Percentiles rank a stretch among this genome's conserved stretches.
phyloP scores from a whole-genome alignment of 2,329 filamentous ascomycete species.

The Emergomyces pasteurianus region DNA sequence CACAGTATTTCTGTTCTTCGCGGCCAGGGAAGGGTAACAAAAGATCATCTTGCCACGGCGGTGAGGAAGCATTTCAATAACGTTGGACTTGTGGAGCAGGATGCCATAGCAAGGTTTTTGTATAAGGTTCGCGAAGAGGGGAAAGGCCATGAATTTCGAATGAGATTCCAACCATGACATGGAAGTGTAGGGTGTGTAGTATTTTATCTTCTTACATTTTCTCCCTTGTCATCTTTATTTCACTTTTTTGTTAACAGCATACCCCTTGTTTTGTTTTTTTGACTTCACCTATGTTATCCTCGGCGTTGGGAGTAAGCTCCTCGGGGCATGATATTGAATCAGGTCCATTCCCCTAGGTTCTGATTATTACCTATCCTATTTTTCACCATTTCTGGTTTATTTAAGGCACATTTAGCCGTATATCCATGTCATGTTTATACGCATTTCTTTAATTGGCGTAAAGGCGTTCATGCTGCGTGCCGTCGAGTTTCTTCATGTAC shows the following conservation, averaged over 20 bases:
- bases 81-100: slow-evolving; percentile 34
- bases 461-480: neutral
- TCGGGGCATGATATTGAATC: neutral
- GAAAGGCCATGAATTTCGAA: slow-evolving; percentile 28
- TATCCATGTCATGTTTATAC: neutral
- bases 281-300: neutral
- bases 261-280: neutral
- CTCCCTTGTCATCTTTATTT: neutral
- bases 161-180: slow-evolving; percentile 30
- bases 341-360: neutral
- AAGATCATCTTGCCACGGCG: slow-evolving; percentile 30
- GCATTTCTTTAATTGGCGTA: neutral
- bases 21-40: slow-evolving; percentile 29
- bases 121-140: slow-evolving; percentile 38
- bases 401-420: neutral
- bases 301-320: neutral
- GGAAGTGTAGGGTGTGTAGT: neutral
- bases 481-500: neutral
- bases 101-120: slow-evolving; percentile 36
- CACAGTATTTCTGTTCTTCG: neutral
- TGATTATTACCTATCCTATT: neutral
- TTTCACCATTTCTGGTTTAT: neutral
- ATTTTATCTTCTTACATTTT: neutral
- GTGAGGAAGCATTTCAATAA: slow-evolving; percentile 39
- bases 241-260: neutral